These are phyloP conservation scores for Lepidium africanum DNA, from an alignment of 345 rosid species.

Conservation along the genomic window DNA sequence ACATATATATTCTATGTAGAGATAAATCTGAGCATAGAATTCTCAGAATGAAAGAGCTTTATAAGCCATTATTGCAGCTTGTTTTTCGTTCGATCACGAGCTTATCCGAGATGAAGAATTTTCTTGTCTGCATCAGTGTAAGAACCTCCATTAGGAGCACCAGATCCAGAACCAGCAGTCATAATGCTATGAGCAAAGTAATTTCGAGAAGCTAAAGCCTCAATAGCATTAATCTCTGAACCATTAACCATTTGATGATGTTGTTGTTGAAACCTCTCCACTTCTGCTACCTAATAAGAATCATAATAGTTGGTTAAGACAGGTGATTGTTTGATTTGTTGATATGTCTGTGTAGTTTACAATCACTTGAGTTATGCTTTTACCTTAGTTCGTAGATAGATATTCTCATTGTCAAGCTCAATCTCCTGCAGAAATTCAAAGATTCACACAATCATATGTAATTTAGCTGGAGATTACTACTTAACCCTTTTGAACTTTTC, in stretches of 20 bases:
- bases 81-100: background rate
- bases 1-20: background rate
- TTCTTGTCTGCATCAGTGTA: constrained; percentile 71
- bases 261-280: constrained; percentile 75
- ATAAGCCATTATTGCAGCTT: background rate
- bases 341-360: background rate
- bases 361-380: background rate
- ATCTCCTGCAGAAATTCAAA: constrained; percentile 46
- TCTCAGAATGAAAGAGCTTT: background rate
- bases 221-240: constrained; percentile 66
- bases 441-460: background rate
- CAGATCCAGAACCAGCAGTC: constrained; percentile 33
- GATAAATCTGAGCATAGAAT: background rate
- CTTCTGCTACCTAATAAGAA: constrained; percentile 57
- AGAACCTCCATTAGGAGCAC: constrained; percentile 31
- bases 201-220: constrained; percentile 77
- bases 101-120: constrained; percentile 75
- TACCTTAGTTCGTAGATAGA: constrained; percentile 80
- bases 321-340: background rate
- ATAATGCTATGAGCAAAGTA: constrained; percentile 64
- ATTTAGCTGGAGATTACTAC: background rate
- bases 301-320: background rate
- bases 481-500: background rate
- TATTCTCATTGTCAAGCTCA: constrained; percentile 83
- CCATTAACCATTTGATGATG: constrained; percentile 59